phyloP scores from a whole-genome alignment of 192 early-diverging fungal genomes.

The Coemansia sp. region DNA sequence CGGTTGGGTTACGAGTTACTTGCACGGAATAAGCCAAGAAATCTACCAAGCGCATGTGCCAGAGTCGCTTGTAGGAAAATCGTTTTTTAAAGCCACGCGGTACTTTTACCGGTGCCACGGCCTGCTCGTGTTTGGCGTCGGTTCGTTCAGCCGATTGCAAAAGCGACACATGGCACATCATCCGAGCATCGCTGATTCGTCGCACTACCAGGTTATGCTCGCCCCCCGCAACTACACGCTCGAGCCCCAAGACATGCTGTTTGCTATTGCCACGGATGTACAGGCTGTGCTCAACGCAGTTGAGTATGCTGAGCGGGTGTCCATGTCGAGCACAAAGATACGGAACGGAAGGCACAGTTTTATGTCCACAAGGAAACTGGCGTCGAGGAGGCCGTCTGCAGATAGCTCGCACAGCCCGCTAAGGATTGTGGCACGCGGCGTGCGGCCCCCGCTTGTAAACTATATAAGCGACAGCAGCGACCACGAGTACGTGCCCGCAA shows the following conservation, averaged over 20 bases:
- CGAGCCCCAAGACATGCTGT: conserved; percentile 47
- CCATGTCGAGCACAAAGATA: conserved; percentile 26
- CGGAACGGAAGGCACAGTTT: not conserved
- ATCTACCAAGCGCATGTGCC: conserved; percentile 54
- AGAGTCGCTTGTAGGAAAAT: conserved; percentile 31
- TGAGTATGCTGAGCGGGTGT: conserved; percentile 38
- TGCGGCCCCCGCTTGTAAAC: conserved; percentile 8
- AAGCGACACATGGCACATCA: conserved; percentile 23
- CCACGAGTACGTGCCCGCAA: conserved; percentile 9
- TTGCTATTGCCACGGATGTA: conserved; percentile 47
- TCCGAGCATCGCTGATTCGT: conserved; percentile 13
- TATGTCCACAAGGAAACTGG: not conserved
- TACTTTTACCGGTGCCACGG: conserved; percentile 52
- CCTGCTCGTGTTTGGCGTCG: conserved; percentile 47
- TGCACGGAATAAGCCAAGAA: conserved; percentile 53
- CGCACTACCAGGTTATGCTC: conserved; percentile 44
- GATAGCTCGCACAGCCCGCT: conserved; percentile 5
- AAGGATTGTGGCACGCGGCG: not conserved
- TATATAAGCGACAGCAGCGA: conserved; percentile 43
- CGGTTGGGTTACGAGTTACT: conserved; percentile 47
- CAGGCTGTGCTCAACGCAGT: conserved; percentile 40
- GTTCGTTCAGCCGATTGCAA: conserved; percentile 21
- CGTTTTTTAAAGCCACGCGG: conserved; percentile 44
- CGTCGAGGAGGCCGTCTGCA: not conserved
- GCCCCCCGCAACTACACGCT: conserved; percentile 42